phyloP scores from a whole-genome alignment of 148 eudicot species.

The Chenopodium formosanum region DNA sequence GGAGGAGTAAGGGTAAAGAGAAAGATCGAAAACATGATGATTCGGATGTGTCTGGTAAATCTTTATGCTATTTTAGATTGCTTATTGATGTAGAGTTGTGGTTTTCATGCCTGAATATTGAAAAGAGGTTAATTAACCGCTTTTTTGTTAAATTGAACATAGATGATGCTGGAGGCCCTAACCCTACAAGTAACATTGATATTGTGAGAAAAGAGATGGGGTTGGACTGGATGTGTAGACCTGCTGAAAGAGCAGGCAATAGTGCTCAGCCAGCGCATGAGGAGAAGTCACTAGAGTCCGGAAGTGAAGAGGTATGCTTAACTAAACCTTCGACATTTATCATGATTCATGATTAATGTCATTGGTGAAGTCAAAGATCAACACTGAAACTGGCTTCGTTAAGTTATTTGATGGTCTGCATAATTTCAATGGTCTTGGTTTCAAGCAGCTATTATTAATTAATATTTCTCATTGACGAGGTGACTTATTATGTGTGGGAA shows the following conservation, averaged over 20 bases:
- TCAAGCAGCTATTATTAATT: not conserved
- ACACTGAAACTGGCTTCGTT: not conserved
- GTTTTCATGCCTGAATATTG: not conserved
- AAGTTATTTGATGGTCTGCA: not conserved
- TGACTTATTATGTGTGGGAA: not conserved
- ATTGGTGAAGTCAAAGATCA: not conserved
- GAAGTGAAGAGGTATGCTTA: slow-evolving; percentile 55
- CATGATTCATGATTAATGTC: not conserved
- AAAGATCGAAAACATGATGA: slow-evolving; percentile 13
- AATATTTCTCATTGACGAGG: not conserved
- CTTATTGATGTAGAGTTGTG: not conserved
- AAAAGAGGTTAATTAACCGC: not conserved
- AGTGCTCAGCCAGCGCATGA: slow-evolving; percentile 28
- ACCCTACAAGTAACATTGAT: slow-evolving; percentile 26
- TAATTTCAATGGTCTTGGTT: not conserved
- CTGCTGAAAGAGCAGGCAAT: slow-evolving; percentile 43
- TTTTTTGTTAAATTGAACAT: slow-evolving; percentile 2
- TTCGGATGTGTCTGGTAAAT: slow-evolving; percentile 8
- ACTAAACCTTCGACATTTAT: not conserved
- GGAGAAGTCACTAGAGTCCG: slow-evolving; percentile 47
- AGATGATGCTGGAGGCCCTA: slow-evolving; percentile 38
- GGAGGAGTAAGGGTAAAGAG: slow-evolving; percentile 20
- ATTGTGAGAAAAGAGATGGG: slow-evolving; percentile 77
- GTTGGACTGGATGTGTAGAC: slow-evolving; percentile 91
- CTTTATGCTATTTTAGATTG: not conserved